phyloP scores from a whole-genome alignment of 2,329 filamentous ascomycete genomes.

The Trichoderma polysporum region DNA sequence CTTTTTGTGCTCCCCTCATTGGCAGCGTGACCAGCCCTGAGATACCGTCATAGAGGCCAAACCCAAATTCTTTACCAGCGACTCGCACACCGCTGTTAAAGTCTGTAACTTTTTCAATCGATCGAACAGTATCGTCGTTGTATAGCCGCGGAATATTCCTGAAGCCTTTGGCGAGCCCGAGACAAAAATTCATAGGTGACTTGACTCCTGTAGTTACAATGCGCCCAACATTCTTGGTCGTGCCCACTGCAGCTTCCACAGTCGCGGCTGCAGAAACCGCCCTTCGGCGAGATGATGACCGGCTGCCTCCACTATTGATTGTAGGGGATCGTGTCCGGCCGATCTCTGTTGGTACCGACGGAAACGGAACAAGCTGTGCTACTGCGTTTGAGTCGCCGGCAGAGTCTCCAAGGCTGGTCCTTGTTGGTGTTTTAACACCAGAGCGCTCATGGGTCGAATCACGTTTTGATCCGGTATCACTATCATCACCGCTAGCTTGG shows the following conservation, averaged over 20 bases:
- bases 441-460: slow-evolving; percentile 15
- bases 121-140: slow-evolving; percentile 77
- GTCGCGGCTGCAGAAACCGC: slow-evolving; percentile 27
- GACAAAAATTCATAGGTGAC: slow-evolving; percentile 79
- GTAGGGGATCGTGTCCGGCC: slow-evolving; percentile 1
- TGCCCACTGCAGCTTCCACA: slow-evolving; percentile 61
- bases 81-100: slow-evolving; percentile 73
- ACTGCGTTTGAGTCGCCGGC: neutral
- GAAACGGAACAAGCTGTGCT: neutral
- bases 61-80: slow-evolving; percentile 74
- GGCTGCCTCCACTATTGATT: slow-evolving; percentile 1
- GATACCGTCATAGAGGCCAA: slow-evolving; percentile 78
- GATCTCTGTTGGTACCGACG: neutral
- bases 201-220: slow-evolving; percentile 74
- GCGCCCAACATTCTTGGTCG: slow-evolving; percentile 66
- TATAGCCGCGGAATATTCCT: slow-evolving; percentile 85
- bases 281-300: slow-evolving; percentile 2
- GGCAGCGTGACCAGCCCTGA: slow-evolving; percentile 81
- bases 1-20: slow-evolving; percentile 54
- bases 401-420: neutral
- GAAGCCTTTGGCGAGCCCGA: slow-evolving; percentile 81
- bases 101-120: slow-evolving; percentile 75
- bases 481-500: slow-evolving; percentile 16
- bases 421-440: neutral
- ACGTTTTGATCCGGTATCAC: slow-evolving; percentile 10